Evolutionary conservation across 2,329 filamentous ascomycete species (phyloP), one percentile per base, ranked within the genome.

Genomic region (Claviceps pazoutovae): DNA sequence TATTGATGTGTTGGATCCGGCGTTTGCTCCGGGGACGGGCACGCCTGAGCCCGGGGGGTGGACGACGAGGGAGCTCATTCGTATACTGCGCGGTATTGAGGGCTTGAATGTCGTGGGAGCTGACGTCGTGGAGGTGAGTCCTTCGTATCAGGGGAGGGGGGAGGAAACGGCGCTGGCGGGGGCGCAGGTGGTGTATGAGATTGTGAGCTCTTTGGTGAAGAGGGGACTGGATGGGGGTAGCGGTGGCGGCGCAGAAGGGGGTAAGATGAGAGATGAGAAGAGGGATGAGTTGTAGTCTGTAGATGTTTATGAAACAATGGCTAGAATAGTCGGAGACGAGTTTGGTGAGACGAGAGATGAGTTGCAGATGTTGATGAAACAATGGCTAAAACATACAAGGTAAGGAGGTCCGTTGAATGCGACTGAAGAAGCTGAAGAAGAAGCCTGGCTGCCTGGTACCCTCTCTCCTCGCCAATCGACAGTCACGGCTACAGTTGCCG

Each of bases 21-120:
- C 67, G 7, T 69, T 71, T 50, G 68, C 68, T 2, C 87, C 88
- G 0, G 87, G 84, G 2, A 95, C 88, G 0, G 90, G 89, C 1
- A 95, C 89, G 0, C 89, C 89, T 0, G 89, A 95, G 71, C 85
- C 88, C 0, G 89, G 90, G 53, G 89, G 89, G 39, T 95, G 89
- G 89, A 93, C 87, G 5, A 94, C 86, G 19, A 74, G 89, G 49
- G 90, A 95, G 71, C 73, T 95, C 59, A 91, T 95, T 56, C 74
- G 85, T 13, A 88, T 95, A 53, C 68, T 95, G 63, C 74, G 88
- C 36, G 88, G 87, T 0, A 78, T 95, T 43, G 89, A 95, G 70
- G 78, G 74, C 0, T 66, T 95, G 64, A 95, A 95, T 62, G 70
- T 95, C 4, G 86, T 95, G 3, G 90, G 88, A 1, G 90, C 88